Evolutionary conservation across 768 basidiomycete genomes (phyloP).

Genomic region (Panus rudis): DNA sequence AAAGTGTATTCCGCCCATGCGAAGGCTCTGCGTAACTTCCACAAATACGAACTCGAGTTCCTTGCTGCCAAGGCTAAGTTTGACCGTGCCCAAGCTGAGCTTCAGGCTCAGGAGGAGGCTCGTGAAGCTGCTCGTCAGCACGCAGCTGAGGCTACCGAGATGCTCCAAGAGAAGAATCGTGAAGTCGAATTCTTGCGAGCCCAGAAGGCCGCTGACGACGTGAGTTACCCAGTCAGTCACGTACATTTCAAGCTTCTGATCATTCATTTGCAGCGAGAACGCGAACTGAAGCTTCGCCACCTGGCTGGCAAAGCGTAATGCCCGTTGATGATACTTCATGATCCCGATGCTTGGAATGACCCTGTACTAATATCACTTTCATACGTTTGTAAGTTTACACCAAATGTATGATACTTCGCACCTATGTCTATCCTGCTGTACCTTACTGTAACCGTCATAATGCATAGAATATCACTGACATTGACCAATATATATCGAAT

Average conservation of each 20-base stretch:
- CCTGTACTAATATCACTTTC: no score
- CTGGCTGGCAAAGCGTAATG: slow-evolving; percentile 28
- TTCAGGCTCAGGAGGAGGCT: slow-evolving; percentile 18
- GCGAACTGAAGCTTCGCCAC: slow-evolving; percentile 41
- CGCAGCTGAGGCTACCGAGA: slow-evolving; percentile 51
- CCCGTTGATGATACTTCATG: no score
- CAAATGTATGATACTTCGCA: no score
- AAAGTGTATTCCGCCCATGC: slow-evolving; percentile 47
- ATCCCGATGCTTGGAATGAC: no score
- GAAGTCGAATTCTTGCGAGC: slow-evolving; percentile 64
- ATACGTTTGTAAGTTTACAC: no score
- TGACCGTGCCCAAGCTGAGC: slow-evolving; percentile 41
- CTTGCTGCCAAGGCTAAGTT: slow-evolving; percentile 56
- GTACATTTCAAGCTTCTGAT: neutral
- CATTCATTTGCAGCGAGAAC: slow-evolving; percentile 36
- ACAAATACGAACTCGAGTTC: slow-evolving; percentile 56
- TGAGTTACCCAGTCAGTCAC: slow-evolving; percentile 13
- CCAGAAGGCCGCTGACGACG: slow-evolving; percentile 63
- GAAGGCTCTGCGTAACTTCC: slow-evolving; percentile 47
- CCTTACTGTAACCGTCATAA: no score
- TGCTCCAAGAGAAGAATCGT: slow-evolving; percentile 62
- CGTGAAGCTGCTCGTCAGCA: slow-evolving; percentile 46
- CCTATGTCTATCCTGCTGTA: no score
- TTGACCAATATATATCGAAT: no score
- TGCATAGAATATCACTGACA: no score